A percentile compares a stretch with the other conserved stretches of the same genome.
Evolutionary conservation across 352 stramenopile genomes (phyloP).

Genomic region (Phytophthora macrochlamydospora): DNA sequence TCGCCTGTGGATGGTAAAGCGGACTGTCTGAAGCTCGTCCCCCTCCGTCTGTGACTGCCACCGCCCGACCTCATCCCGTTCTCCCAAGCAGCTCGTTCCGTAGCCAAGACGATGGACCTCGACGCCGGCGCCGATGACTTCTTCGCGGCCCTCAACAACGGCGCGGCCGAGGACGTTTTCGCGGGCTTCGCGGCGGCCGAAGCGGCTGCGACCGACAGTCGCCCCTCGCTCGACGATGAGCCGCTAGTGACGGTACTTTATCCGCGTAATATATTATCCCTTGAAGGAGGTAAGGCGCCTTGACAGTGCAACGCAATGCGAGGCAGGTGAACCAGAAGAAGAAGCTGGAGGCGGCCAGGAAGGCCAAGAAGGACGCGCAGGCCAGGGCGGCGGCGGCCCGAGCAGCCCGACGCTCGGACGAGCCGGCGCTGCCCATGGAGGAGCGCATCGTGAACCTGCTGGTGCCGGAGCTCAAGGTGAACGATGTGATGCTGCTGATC

Average conservation of each 20-base stretch:
- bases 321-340: conserved; percentile 53
- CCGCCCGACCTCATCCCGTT: conserved; percentile 10
- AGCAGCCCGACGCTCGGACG: conserved; percentile 39
- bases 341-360: conserved; percentile 46
- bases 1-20: conserved; percentile 1
- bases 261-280: background rate
- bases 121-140: conserved; percentile 84
- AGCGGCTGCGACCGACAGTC: conserved; percentile 10
- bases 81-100: background rate
- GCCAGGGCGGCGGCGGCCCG: conserved; percentile 38
- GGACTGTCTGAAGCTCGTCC: background rate
- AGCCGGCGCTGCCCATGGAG: conserved; percentile 81
- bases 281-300: background rate
- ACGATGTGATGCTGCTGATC: conserved; percentile 89
- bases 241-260: conserved; percentile 35
- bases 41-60: conserved; percentile 1
- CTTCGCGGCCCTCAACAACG: conserved; percentile 78
- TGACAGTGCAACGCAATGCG: background rate
- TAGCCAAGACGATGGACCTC: conserved; percentile 54
- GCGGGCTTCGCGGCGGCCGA: conserved; percentile 54
- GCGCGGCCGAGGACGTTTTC: conserved; percentile 57
- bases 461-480: conserved; percentile 85
- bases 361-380: conserved; percentile 51
- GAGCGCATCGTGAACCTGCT: conserved; percentile 89
- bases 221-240: conserved; percentile 36